Percentiles rank a stretch among this genome's conserved stretches.
Conservation (phyloP, 1,284 basidiomycete species). For the Cryptococcus sp. region DNA sequence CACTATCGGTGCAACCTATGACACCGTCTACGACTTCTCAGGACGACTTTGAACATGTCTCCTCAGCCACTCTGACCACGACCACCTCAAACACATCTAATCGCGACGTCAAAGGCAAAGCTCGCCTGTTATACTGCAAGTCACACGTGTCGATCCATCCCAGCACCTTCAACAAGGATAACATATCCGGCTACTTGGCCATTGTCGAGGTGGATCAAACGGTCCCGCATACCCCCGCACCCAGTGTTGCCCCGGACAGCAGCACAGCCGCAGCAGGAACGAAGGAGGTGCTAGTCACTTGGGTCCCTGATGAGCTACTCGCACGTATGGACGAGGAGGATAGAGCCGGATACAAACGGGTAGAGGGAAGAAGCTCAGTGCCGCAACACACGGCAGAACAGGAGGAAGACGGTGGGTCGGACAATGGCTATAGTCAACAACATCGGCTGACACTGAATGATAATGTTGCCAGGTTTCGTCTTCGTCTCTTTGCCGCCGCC, state of each 20-base stretch:
- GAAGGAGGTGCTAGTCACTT: slow-evolving; percentile 45
- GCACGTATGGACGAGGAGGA: slow-evolving; percentile 49
- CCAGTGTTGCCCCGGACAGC: slow-evolving; percentile 12
- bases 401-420: slow-evolving; percentile 45
- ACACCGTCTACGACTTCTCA: slow-evolving; percentile 12
- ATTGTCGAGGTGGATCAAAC: slow-evolving; percentile 63
- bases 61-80: slow-evolving; percentile 3
- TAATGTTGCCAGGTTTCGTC: slow-evolving; percentile 41
- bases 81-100: background rate
- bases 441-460: slow-evolving; percentile 1
- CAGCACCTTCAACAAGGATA: slow-evolving; percentile 85
- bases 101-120: slow-evolving; percentile 26
- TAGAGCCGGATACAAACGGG: slow-evolving; percentile 37
- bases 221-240: slow-evolving; percentile 58
- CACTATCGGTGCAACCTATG: slow-evolving; percentile 7
- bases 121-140: slow-evolving; percentile 74
- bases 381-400: slow-evolving; percentile 16
- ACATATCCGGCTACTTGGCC: slow-evolving; percentile 87
- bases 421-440: background rate
- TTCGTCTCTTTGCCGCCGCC: slow-evolving; percentile 50
- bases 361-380: slow-evolving; percentile 28
- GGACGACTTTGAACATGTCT: slow-evolving; percentile 20
- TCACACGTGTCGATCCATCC: slow-evolving; percentile 93
- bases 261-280: slow-evolving; percentile 6
- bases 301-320: slow-evolving; percentile 51